These are phyloP conservation scores for Xerocomellus intermedius DNA, from an alignment of 768 basidiomycete species.

Conservation along the genomic window DNA sequence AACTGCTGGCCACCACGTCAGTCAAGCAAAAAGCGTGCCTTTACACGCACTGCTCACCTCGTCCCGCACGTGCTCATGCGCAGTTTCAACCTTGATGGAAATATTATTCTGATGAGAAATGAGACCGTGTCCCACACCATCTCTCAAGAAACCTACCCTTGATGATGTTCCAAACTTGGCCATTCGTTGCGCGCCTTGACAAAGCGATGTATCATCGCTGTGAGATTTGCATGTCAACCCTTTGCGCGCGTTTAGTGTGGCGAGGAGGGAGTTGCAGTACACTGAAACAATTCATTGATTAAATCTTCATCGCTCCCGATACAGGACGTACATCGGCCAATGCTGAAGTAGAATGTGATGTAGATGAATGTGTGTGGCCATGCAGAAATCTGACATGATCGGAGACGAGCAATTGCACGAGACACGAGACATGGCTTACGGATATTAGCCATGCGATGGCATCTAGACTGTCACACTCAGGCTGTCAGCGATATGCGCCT, in stretches of 20 bases:
- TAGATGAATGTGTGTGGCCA: slow-evolving; percentile 52
- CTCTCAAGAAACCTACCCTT: background rate
- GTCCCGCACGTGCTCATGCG: slow-evolving; percentile 49
- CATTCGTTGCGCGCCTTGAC: slow-evolving; percentile 12
- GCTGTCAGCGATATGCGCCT: background rate
- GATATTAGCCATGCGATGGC: slow-evolving; percentile 55
- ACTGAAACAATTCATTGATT: slow-evolving; percentile 25
- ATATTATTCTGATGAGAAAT: slow-evolving; percentile 39
- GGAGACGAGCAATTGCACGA: background rate
- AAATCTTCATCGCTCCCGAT: background rate
- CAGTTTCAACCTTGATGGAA: slow-evolving; percentile 64
- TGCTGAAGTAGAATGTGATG: slow-evolving; percentile 58
- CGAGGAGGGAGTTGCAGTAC: slow-evolving; percentile 59
- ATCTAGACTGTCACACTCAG: slow-evolving; percentile 39
- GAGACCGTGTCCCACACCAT: background rate
- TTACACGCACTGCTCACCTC: background rate
- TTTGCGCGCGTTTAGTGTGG: slow-evolving; percentile 55
- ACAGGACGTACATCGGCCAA: slow-evolving; percentile 49
- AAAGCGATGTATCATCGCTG: no score
- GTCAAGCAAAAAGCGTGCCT: background rate
- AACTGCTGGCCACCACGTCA: background rate
- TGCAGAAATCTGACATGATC: slow-evolving; percentile 39
- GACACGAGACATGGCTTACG: slow-evolving; percentile 23
- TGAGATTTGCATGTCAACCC: no score
- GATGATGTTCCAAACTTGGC: background rate